These are phyloP conservation scores for Botrytis sinoallii DNA, from an alignment of 2,329 filamentous ascomycete species.

Conservation along the genomic window DNA sequence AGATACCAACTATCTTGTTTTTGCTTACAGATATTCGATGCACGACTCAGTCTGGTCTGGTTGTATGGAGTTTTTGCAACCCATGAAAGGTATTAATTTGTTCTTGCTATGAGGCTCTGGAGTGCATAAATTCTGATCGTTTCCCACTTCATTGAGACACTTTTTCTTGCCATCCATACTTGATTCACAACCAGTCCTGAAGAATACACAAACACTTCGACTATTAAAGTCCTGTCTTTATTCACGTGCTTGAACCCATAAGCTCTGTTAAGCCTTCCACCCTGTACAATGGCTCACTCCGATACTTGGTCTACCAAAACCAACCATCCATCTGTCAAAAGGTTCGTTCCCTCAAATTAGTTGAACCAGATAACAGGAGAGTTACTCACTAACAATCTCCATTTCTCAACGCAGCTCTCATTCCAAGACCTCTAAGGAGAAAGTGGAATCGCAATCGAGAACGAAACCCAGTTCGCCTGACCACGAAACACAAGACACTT, in stretches of 20 bases:
- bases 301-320: conserved; percentile 9
- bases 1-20: not conserved
- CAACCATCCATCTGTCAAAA: conserved; percentile 4
- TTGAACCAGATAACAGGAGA: not conserved
- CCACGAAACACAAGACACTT: not conserved
- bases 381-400: not conserved
- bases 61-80: not conserved
- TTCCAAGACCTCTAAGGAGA: not conserved
- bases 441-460: not conserved
- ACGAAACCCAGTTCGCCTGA: conserved; percentile 2
- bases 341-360: not conserved
- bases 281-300: not conserved
- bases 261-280: not conserved
- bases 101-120: not conserved
- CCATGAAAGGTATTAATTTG: not conserved
- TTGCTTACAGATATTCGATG: not conserved
- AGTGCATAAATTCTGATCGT: conserved; percentile 2
- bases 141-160: not conserved
- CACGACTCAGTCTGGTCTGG: not conserved
- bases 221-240: not conserved
- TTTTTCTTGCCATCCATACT: not conserved
- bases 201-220: not conserved
- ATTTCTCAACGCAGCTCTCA: not conserved
- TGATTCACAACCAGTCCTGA: not conserved
- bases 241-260: not conserved